phyloP scores from a whole-genome alignment of 768 basidiomycete genomes.

The Boletus subcaerulescens region DNA sequence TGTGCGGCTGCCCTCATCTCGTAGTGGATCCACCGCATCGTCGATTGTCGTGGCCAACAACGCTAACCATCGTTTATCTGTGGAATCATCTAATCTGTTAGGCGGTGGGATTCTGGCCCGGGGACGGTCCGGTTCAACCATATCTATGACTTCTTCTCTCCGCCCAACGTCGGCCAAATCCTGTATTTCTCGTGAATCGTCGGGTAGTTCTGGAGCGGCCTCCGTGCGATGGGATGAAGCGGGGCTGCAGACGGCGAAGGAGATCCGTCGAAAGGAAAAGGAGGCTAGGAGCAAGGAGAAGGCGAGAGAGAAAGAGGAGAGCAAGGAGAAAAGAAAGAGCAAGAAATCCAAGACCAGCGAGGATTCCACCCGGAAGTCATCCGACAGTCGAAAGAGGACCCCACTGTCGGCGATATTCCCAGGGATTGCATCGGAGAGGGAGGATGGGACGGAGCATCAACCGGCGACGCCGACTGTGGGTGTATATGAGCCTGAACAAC shows the following conservation, averaged over 20 bases:
- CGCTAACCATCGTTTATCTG: constrained; percentile 22
- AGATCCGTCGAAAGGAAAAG: constrained; percentile 41
- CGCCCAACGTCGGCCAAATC: constrained; percentile 46
- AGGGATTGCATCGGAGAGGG: constrained; percentile 25
- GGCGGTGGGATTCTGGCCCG: constrained; percentile 31
- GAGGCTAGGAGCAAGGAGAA: constrained; percentile 36
- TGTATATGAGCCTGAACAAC: constrained; percentile 35
- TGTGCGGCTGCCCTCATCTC: constrained; percentile 41
- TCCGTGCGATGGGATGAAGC: constrained; percentile 54
- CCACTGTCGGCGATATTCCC: constrained; percentile 62
- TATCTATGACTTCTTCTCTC: constrained; percentile 43
- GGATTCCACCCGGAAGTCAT: constrained; percentile 41
- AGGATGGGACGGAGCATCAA: constrained; percentile 6
- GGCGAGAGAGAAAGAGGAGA: constrained; percentile 29
- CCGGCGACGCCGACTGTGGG: constrained; percentile 39
- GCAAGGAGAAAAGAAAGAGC: constrained; percentile 31
- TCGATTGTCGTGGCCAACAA: constrained; percentile 25
- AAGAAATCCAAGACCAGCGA: constrained; percentile 28
- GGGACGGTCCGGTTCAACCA: constrained; percentile 37
- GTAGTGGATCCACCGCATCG: constrained; percentile 36
- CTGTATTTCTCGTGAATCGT: constrained; percentile 37
- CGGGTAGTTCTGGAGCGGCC: constrained; percentile 39
- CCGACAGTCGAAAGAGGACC: constrained; percentile 53
- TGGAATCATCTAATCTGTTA: constrained; percentile 32
- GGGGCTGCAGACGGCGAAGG: constrained; percentile 46